Conservation (phyloP, 768 basidiomycete species). For the Tylopilus intermedius region DNA sequence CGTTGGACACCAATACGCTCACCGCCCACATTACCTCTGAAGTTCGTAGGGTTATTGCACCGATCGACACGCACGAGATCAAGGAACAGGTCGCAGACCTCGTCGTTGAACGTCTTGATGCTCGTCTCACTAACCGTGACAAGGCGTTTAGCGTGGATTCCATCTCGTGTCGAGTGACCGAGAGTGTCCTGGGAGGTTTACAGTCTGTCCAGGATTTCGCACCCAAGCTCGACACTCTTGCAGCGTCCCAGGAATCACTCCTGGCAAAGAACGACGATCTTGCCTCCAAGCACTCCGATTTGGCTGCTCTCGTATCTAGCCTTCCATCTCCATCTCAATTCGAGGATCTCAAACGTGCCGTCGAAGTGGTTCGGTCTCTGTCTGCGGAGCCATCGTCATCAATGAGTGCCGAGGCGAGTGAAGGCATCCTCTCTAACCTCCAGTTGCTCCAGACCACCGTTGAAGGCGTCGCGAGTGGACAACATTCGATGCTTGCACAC, state of each 20-base stretch:
- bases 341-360: conserved; percentile 37
- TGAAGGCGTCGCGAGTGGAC: conserved; percentile 47
- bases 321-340: conserved; percentile 51
- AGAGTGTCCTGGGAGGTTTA: conserved; percentile 44
- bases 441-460: conserved; percentile 44
- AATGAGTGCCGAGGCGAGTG: conserved; percentile 13
- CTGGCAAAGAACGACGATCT: conserved; percentile 37
- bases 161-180: conserved; percentile 50
- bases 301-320: conserved; percentile 39
- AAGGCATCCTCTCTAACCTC: conserved; percentile 33
- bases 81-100: conserved; percentile 87
- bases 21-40: conserved; percentile 60
- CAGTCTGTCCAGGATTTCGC: conserved; percentile 39
- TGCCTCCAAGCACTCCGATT: conserved; percentile 35
- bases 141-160: conserved; percentile 60
- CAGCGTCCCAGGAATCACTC: conserved; percentile 40
- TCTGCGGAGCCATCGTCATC: conserved; percentile 18
- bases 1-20: conserved; percentile 52
- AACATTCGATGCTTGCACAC: conserved; percentile 44
- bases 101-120: conserved; percentile 80
- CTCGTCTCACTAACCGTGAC: conserved; percentile 74
- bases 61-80: conserved; percentile 79
- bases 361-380: conserved; percentile 32
- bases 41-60: conserved; percentile 65
- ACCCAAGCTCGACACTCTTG: conserved; percentile 37